A percentile compares a stretch with the other conserved stretches of the same genome.
These are phyloP conservation scores for Sporormia fimetaria DNA, from an alignment of 495 filamentous ascomycete species.

Conservation along the genomic window DNA sequence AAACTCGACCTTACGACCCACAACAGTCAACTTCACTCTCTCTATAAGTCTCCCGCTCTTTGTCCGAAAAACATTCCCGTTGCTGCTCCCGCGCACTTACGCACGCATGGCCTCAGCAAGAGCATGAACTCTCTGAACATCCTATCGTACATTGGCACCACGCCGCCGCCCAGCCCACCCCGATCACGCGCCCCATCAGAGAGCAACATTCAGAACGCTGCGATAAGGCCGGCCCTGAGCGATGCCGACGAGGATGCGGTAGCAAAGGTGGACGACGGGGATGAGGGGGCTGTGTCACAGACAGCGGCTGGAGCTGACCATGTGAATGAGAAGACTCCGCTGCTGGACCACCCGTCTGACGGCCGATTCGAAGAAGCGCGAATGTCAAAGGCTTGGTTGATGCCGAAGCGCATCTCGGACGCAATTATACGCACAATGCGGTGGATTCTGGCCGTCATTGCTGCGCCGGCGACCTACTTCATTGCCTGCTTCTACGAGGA, in stretches of 20 bases:
- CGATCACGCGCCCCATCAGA: constrained; percentile 24
- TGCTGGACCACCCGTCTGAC: constrained; percentile 33
- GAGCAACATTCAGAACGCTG: constrained; percentile 19
- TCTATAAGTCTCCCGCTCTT: too few relatives aligned
- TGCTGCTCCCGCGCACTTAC: neutral
- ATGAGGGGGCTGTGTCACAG: constrained; percentile 10
- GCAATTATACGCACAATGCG: constrained; percentile 56
- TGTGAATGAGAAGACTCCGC: constrained; percentile 56
- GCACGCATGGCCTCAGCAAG: constrained; percentile 42
- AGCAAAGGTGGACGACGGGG: constrained; percentile 13
- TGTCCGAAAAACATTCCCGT: too few relatives aligned
- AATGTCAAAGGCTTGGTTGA: constrained; percentile 35
- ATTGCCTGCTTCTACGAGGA: constrained; percentile 73
- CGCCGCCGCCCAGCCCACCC: constrained; percentile 34
- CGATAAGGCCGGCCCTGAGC: constrained; percentile 9
- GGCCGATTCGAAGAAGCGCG: constrained; percentile 12
- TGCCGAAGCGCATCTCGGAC: constrained; percentile 50
- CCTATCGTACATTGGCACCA: constrained; percentile 65
- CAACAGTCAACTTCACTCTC: too few relatives aligned
- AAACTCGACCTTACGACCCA: too few relatives aligned
- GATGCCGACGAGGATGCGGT: constrained; percentile 17
- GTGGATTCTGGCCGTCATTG: constrained; percentile 65
- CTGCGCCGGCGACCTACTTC: constrained; percentile 67
- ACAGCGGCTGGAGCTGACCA: constrained; percentile 21
- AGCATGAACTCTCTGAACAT: constrained; percentile 99